These are phyloP conservation scores for Fragilariopsis cylindrus DNA, from an alignment of 108 stramenopile species.

Conservation along the genomic window DNA sequence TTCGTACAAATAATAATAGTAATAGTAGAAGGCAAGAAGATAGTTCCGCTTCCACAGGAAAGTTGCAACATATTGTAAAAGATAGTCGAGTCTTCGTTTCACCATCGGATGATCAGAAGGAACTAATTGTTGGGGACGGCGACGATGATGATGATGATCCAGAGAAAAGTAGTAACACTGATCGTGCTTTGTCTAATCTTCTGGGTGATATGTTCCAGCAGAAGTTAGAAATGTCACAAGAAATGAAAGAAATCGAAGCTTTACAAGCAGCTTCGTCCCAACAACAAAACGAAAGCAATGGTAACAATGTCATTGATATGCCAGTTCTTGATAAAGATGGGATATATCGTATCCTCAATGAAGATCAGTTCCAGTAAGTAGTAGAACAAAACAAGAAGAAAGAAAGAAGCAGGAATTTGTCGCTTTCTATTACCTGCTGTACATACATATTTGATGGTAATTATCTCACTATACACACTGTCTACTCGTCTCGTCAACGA, in stretches of 20 bases:
- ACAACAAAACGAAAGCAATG: neutral
- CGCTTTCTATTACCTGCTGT: neutral
- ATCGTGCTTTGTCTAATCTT: slow-evolving; percentile 3
- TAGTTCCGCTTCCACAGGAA: neutral
- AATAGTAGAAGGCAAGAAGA: neutral
- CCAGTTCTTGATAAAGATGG: slow-evolving; percentile 16
- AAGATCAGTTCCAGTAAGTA: slow-evolving; percentile 20
- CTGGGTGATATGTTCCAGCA: slow-evolving; percentile 13
- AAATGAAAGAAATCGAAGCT: slow-evolving; percentile 6
- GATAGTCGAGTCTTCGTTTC: neutral
- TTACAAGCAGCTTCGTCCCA: neutral
- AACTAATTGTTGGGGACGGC: neutral
- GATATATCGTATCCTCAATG: slow-evolving; percentile 16
- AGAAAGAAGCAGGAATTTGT: neutral
- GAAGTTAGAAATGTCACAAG: slow-evolving; percentile 13
- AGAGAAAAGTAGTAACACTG: neutral
- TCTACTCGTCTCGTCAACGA: neutral
- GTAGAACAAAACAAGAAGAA: neutral
- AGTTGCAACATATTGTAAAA: neutral
- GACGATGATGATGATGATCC: neutral
- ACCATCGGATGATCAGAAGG: neutral
- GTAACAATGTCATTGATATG: neutral
- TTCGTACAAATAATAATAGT: neutral
- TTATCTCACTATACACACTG: neutral
- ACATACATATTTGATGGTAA: neutral